Evolutionary conservation across 495 filamentous ascomycete genomes (phyloP).

Genomic region (Bombardia bombarda): DNA sequence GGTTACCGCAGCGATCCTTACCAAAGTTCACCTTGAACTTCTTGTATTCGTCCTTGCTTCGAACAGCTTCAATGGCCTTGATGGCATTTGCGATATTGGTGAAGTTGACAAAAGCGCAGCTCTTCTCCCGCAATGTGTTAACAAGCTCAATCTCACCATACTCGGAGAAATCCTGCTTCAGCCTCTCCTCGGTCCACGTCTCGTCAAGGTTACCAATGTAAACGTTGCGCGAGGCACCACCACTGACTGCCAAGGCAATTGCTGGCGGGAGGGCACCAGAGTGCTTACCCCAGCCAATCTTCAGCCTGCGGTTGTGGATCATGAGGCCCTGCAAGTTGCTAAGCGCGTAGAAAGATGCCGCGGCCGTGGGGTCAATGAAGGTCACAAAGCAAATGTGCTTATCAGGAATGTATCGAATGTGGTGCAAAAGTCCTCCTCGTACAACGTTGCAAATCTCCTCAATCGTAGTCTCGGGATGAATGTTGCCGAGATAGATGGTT

Average conservation of each 20-base stretch:
- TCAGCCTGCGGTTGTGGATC: conserved; percentile 96
- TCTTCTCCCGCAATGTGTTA: conserved; percentile 95
- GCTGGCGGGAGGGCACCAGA: conserved; percentile 94
- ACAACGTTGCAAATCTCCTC: conserved; percentile 99
- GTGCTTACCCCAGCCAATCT: conserved; percentile 99
- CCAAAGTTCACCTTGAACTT: conserved; percentile 99
- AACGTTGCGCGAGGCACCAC: conserved; percentile 91
- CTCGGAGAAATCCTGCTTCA: conserved; percentile 94
- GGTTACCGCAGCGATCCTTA: conserved; percentile 96
- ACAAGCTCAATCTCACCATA: conserved; percentile 97
- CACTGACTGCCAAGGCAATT: conserved; percentile 92
- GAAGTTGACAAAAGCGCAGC: conserved; percentile 98
- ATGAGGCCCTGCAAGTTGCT: conserved; percentile 96
- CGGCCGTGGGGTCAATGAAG: conserved; percentile 97
- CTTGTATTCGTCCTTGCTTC: conserved; percentile 89
- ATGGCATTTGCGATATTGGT: conserved; percentile 99
- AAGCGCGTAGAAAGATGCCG: conserved; percentile 93
- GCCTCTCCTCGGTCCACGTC: conserved; percentile 89
- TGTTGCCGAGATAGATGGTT: conserved; percentile 97
- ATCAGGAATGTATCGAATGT: conserved; percentile 98
- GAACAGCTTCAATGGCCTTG: conserved; percentile 95
- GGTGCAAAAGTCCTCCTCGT: conserved; percentile 84
- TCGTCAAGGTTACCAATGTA: conserved; percentile 98
- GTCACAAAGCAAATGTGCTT: conserved; percentile 99
- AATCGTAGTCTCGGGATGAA: conserved; percentile 96